Base-by-base conservation (phyloP, 164 flowering plant genomes). In the Stephania cephalantha region DNA sequence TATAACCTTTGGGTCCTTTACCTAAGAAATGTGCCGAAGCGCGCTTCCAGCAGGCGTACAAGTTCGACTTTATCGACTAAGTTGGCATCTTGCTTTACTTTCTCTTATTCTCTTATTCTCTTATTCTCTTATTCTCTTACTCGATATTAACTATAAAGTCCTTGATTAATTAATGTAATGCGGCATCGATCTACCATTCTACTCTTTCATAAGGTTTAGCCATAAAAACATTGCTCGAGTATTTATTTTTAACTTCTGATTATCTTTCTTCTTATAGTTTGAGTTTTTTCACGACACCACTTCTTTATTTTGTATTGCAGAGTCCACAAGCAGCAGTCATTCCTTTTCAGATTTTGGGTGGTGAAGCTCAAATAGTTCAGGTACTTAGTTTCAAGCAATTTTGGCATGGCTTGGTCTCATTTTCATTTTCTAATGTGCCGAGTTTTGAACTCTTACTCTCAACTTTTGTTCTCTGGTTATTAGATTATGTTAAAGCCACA, bases 401-500 rank as follows among this genome's bases (percentile, higher is more conserved):
- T 2, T 63, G 48, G 63, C 42, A 71, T 64, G 30, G 67, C 8
- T 30, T 67, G 22, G 35, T 17, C 58, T 66, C 63, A 31, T 65
- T 63, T 31, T 15, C 44, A 3, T 53, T 42, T 17, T 73, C 69
- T n/a, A 58, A 75, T 10, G 12, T 11, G 45, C 50, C 13, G 65
- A 73, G 9, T 48, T 11, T 31, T 70, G 2, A 69, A 4, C 29
- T 72, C 18, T 45, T 9, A 18, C 48, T 35, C 45, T 25, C 25
- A 29, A 17, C 48, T 25, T 75, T 53, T 18, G 46, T 80, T 68
- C 46, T 76, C 75, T 76, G 15, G 18, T 79, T 75, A 12, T 61
- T 86, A 93, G 99, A 92, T 95, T 70, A 95, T 95, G 99, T 80
- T 95, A 86, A 95, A 95, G 83, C 90, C 97, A 29, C 89, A 89